A percentile compares a stretch with the other conserved stretches of the same genome.
Evolutionary conservation across 805 yeast species (phyloP).

Genomic region (Yamadazyma laniorum): DNA sequence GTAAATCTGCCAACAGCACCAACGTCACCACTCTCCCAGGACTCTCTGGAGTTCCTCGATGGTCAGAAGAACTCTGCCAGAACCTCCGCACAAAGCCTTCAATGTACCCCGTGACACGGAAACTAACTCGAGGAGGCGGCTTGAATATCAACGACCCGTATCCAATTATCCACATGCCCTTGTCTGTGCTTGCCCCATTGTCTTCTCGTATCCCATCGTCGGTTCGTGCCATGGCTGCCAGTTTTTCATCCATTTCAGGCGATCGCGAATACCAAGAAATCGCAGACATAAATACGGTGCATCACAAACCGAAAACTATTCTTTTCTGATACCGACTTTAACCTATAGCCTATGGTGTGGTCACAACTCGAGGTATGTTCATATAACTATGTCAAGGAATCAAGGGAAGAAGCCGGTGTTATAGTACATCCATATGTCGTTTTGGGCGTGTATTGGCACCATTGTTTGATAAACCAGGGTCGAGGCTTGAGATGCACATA

Average conservation of each 20-base stretch:
- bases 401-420: too few relatives aligned
- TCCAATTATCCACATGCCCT: slow-evolving; percentile 77
- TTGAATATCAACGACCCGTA: slow-evolving; percentile 88
- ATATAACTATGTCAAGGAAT: too few relatives aligned
- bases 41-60: slow-evolving; percentile 80
- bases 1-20: slow-evolving; percentile 56
- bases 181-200: neutral
- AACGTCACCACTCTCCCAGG: slow-evolving; percentile 91
- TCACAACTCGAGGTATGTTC: slow-evolving; percentile 34
- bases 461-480: too few relatives aligned
- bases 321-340: too few relatives aligned
- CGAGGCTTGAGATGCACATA: too few relatives aligned
- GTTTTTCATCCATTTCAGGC: too few relatives aligned
- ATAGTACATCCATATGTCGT: too few relatives aligned
- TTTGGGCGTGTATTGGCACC: too few relatives aligned
- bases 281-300: neutral
- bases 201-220: too few relatives aligned
- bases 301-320: too few relatives aligned
- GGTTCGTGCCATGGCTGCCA: too few relatives aligned
- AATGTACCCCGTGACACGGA: slow-evolving; percentile 68
- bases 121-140: slow-evolving; percentile 74
- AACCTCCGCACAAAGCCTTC: slow-evolving; percentile 78
- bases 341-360: slow-evolving; percentile 24
- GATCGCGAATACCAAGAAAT: slow-evolving; percentile 9
- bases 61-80: slow-evolving; percentile 91